Percentiles rank a stretch among this genome's conserved stretches.
Conservation (phyloP, 2,329 filamentous ascomycete species). For the Botrytis deweyae region DNA sequence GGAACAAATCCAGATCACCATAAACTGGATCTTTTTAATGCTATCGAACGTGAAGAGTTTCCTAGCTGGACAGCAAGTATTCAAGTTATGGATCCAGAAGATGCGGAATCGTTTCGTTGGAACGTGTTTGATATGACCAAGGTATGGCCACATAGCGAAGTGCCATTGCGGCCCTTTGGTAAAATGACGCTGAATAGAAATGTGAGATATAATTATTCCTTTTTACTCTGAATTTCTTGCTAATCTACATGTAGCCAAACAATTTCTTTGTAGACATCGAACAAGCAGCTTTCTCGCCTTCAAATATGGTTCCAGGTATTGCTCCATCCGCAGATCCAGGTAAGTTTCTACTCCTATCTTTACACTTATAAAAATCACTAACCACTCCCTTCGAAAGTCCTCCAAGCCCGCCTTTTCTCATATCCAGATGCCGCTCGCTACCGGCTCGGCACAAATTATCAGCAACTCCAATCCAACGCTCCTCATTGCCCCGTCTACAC, state of each 20-base stretch:
- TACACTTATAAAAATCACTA: not conserved
- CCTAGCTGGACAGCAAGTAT: constrained; percentile 64
- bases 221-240: no score
- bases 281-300: constrained; percentile 68
- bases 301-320: constrained; percentile 64
- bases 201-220: constrained; percentile 32
- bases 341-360: constrained; percentile 32
- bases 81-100: constrained; percentile 61
- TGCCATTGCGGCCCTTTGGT: constrained; percentile 62
- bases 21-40: constrained; percentile 62
- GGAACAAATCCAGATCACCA: constrained; percentile 61
- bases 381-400: constrained; percentile 24
- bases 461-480: constrained; percentile 41
- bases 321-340: constrained; percentile 68
- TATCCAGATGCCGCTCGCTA: constrained; percentile 58
- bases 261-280: constrained; percentile 68
- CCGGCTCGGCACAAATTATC: constrained; percentile 55
- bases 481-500: constrained; percentile 27
- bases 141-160: constrained; percentile 63
- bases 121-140: constrained; percentile 70
- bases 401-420: constrained; percentile 54
- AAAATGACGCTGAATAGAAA: constrained; percentile 65
- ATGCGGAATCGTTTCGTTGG: constrained; percentile 60
- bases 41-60: constrained; percentile 59
- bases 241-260: constrained; percentile 41